Conservation (phyloP, 108 stramenopile species). For the Schizochytrium sp. region DNA sequence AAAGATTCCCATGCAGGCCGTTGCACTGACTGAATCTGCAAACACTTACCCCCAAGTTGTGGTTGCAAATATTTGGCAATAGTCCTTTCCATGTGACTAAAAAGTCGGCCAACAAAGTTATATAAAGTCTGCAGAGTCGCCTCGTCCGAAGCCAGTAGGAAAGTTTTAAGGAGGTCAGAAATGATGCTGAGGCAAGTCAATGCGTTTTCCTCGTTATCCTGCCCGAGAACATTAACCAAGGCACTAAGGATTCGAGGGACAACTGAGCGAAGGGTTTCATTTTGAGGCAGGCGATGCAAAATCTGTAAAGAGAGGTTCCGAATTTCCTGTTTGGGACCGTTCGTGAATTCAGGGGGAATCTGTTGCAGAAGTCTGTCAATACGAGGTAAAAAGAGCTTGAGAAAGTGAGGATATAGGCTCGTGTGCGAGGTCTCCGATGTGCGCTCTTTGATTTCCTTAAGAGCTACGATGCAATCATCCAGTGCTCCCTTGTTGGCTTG, state of each 20-base stretch:
- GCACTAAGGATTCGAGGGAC: slow-evolving; percentile 81
- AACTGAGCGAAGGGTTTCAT: slow-evolving; percentile 84
- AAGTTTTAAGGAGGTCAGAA: slow-evolving; percentile 87
- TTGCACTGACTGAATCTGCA: slow-evolving; percentile 53
- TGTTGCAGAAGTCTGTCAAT: slow-evolving; percentile 18
- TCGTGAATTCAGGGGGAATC: not conserved
- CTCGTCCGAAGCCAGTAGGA: slow-evolving; percentile 80
- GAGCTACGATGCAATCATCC: not conserved
- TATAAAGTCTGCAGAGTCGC: slow-evolving; percentile 82
- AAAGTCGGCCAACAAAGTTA: slow-evolving; percentile 81
- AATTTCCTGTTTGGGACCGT: slow-evolving; percentile 73
- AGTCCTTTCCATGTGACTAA: slow-evolving; percentile 75
- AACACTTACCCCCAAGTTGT: no score
- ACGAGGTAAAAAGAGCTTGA: not conserved
- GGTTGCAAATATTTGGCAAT: slow-evolving; percentile 69
- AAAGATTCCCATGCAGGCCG: slow-evolving; percentile 76
- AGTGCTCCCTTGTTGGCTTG: not conserved
- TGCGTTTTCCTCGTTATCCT: slow-evolving; percentile 89
- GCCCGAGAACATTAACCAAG: slow-evolving; percentile 78
- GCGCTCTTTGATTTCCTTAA: not conserved
- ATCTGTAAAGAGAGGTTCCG: slow-evolving; percentile 83
- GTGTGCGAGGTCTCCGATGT: not conserved
- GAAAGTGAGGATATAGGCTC: not conserved
- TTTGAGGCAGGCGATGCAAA: slow-evolving; percentile 82
- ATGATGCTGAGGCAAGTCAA: slow-evolving; percentile 82